phyloP scores from a whole-genome alignment of 1,284 basidiomycete genomes.

The Trichosporon faecale region DNA sequence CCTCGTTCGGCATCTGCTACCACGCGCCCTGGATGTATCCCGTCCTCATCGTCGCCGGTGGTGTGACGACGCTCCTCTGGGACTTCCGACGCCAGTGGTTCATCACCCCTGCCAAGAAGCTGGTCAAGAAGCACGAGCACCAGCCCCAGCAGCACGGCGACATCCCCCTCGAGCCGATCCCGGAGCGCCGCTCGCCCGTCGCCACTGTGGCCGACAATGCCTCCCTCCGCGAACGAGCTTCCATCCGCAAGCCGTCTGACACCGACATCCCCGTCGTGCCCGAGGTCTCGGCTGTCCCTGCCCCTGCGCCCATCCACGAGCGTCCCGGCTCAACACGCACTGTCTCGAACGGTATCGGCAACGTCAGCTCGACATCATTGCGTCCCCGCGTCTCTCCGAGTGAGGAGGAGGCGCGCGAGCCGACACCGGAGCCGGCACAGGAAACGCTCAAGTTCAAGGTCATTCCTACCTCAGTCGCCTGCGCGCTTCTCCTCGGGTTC shows the following conservation, averaged over 20 bases:
- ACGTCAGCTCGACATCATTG: background rate
- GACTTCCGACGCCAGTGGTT: slow-evolving; percentile 36
- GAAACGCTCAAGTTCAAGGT: slow-evolving; percentile 29
- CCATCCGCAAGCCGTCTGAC: background rate
- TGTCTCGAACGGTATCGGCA: background rate
- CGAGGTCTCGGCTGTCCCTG: background rate
- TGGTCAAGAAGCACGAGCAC: background rate
- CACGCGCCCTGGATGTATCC: slow-evolving; percentile 56
- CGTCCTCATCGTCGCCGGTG: slow-evolving; percentile 47
- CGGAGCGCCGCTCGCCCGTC: background rate
- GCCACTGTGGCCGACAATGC: background rate
- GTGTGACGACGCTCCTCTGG: slow-evolving; percentile 41
- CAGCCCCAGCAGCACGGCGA: background rate
- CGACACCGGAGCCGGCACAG: background rate
- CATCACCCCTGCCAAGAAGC: background rate
- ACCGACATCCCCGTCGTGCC: background rate
- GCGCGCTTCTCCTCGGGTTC: slow-evolving; percentile 43
- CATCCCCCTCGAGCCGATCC: slow-evolving; percentile 7
- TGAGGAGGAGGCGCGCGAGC: background rate
- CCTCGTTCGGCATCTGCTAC: slow-evolving; percentile 58
- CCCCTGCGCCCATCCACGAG: background rate
- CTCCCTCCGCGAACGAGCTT: background rate
- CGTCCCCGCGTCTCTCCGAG: background rate
- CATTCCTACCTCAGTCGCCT: slow-evolving; percentile 28
- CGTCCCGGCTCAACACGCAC: background rate